These are phyloP conservation scores for Diplodia intermedia DNA, from an alignment of 2,329 filamentous ascomycete genomes.

Conservation along the genomic window DNA sequence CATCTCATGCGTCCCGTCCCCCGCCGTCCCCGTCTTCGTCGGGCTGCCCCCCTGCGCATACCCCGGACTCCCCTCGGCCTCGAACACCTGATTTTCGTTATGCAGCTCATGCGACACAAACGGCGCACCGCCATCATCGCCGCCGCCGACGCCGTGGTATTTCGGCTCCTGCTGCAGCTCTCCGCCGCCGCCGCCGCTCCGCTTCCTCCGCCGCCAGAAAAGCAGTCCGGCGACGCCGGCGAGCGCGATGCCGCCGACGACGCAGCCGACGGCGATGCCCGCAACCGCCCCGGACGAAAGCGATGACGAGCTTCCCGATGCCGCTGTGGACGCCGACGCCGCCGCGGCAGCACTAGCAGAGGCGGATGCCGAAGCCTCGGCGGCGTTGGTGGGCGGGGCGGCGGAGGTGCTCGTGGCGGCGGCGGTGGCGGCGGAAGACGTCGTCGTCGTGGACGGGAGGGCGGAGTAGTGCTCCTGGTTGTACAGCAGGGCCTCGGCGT, in stretches of 20 bases:
- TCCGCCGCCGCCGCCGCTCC: not conserved
- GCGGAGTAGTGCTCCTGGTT: slow-evolving; percentile 2
- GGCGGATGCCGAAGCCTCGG: not conserved
- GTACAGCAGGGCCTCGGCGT: not conserved
- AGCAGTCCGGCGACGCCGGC: not conserved
- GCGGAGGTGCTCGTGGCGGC: not conserved
- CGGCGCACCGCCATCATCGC: not conserved
- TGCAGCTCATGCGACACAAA: not conserved
- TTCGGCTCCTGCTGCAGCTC: not conserved
- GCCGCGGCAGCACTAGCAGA: not conserved
- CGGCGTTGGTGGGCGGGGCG: not conserved
- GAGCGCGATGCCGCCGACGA: not conserved
- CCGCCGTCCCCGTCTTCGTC: too few relatives aligned
- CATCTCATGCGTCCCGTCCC: not conserved
- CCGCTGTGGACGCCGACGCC: not conserved
- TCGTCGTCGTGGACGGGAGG: not conserved
- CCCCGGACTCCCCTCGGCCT: not conserved
- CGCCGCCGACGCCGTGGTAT: not conserved
- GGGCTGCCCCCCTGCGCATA: not conserved
- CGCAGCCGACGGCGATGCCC: not conserved
- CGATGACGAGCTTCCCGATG: not conserved
- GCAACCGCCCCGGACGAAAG: not conserved
- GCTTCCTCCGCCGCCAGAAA: not conserved
- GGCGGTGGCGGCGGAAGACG: not conserved
- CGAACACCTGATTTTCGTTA: not conserved